These are phyloP conservation scores for Crithidia fasciculata DNA, from an alignment of 208 protist genomes.

Conservation along the genomic window DNA sequence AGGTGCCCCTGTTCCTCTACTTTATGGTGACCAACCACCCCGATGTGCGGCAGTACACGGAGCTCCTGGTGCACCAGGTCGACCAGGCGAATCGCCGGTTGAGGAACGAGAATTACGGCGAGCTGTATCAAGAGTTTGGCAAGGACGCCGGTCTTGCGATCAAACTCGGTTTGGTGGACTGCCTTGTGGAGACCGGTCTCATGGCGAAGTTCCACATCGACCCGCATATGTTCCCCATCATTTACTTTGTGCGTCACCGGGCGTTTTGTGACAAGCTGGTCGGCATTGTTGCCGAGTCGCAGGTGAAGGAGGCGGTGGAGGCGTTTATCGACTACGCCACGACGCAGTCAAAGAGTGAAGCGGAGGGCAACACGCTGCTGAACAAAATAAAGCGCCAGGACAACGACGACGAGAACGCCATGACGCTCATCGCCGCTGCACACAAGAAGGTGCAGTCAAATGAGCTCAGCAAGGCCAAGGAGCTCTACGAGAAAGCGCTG, in stretches of 20 bases:
- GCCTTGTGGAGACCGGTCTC: constrained; percentile 65
- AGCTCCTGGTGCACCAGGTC: constrained; percentile 66
- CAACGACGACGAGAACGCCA: constrained; percentile 89
- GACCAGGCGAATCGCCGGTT: constrained; percentile 71
- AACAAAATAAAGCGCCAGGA: constrained; percentile 69
- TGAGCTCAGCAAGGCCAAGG: constrained; percentile 70
- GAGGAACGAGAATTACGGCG: constrained; percentile 46
- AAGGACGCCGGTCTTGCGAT: constrained; percentile 80
- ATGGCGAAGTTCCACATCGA: constrained; percentile 72
- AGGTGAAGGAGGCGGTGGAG: constrained; percentile 87
- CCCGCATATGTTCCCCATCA: constrained; percentile 82
- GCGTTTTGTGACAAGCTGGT: constrained; percentile 71
- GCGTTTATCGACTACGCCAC: constrained; percentile 85
- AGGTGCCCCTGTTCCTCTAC: constrained; percentile 83
- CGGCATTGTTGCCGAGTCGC: constrained; percentile 82
- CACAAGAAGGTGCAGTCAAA: constrained; percentile 71
- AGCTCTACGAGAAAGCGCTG: constrained; percentile 77
- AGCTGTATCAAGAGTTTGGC: constrained; percentile 79
- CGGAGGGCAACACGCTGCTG: constrained; percentile 58
- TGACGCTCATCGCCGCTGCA: constrained; percentile 78
- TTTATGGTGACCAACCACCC: constrained; percentile 83
- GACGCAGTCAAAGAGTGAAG: constrained; percentile 64
- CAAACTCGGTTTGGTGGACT: constrained; percentile 86
- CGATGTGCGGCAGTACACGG: constrained; percentile 72
- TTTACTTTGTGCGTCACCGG: constrained; percentile 85